Base-by-base conservation (phyloP, 192 early-diverging fungal genomes). In the Podila verticillata region DNA sequence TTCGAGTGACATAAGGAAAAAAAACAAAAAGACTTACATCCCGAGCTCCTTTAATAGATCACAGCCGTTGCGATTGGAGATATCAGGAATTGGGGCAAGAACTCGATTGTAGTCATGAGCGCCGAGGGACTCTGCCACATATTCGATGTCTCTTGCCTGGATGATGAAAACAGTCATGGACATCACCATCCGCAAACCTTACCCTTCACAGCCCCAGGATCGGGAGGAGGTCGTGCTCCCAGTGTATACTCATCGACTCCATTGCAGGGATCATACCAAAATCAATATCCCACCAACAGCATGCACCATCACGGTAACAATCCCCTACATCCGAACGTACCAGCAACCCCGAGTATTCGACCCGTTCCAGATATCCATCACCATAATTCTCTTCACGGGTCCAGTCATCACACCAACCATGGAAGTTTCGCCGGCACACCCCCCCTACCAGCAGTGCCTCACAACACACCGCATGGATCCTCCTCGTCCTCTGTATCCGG, bases 1-100 rank as follows among this genome's bases (percentile, higher is more conserved):
- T 44, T 3, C 39, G 17, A 39, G 17, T n/a, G 36, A 3, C 4
- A 44, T 17, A 10, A 44, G 39, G 39, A 44, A 15, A 44, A 44
- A n/a, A 47, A 47, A 47, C 15, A 47, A 47, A 47, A 47, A 47
- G n/a, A 17, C 39, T 44, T 44, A 44, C 39, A 15, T 15, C 15
- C 17, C 13, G 8, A 8, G 24, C 22, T 20, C 26, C 29, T 48
- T 32, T 34, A n/a, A 29, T 68, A 89, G 88, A 89, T 89, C 62
- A 89, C 88, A 28, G 87, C 87, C 29, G 75, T 89, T 20, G 84
- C 88, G 1, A 82, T 89, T 47, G 88, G 88, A 8, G 88, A 89
- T 74, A 82, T 88, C 20, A 73, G 83, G 56, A 89, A 89, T 74
- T 75, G 73, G 35, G 88, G 88, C 29, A 78, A 82, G 73, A 89